Evolutionary conservation across 1,284 basidiomycete species (phyloP).

Genomic region (Gomphus sp.): DNA sequence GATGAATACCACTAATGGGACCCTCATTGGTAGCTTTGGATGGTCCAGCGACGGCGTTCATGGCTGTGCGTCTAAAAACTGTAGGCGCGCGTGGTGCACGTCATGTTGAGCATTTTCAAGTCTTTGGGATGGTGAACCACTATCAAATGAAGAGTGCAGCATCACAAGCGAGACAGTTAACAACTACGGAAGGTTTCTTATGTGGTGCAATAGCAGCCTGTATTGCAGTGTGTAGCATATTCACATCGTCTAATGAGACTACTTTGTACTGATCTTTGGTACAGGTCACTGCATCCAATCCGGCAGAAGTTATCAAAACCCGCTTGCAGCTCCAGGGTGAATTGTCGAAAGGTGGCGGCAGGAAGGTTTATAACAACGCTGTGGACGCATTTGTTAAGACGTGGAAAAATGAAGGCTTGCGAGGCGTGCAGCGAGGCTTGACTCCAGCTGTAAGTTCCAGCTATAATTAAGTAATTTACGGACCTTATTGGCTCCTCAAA

Average conservation of each 20-base stretch:
- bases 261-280: not conserved
- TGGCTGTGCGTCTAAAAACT: not conserved
- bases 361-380: constrained; percentile 83
- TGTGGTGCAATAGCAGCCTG: constrained; percentile 85
- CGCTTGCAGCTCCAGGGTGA: constrained; percentile 93
- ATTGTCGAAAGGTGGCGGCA: constrained; percentile 63
- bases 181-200: constrained; percentile 70
- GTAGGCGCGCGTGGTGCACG: not conserved
- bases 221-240: constrained; percentile 54
- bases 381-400: constrained; percentile 87
- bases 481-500: not conserved
- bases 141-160: not conserved
- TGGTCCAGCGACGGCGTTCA: constrained; percentile 3
- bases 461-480: not conserved
- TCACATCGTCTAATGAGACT: not conserved
- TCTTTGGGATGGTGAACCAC: too few species aligned
- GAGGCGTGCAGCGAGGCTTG: constrained; percentile 87
- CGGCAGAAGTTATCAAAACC: constrained; percentile 90
- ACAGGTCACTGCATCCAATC: constrained; percentile 77
- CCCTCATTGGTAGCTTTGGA: not conserved
- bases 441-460: constrained; percentile 68
- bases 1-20: not conserved
- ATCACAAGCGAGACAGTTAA: constrained; percentile 28
- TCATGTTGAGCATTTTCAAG: too few species aligned
- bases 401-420: constrained; percentile 83